These are phyloP conservation scores for Hansenula lynferdii DNA, from an alignment of 1,139 yeast species.

Conservation along the genomic window DNA sequence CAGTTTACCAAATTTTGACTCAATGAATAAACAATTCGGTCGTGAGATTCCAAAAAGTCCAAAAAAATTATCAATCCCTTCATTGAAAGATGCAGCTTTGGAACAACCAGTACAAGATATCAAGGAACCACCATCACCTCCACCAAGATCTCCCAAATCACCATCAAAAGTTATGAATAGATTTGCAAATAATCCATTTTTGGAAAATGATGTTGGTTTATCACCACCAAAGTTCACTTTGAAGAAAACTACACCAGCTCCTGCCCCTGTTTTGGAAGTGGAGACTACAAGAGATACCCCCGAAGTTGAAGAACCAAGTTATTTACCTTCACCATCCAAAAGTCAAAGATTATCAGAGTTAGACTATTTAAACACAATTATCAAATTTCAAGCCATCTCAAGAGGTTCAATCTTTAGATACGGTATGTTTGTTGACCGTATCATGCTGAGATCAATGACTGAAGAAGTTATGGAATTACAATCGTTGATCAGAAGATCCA, in stretches of 20 bases:
- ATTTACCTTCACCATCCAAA: conserved; percentile 32
- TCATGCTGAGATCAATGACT: conserved; percentile 51
- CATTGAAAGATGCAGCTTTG: conserved; percentile 3
- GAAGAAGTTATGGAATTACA: conserved; percentile 41
- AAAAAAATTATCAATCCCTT: not conserved
- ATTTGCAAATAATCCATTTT: conserved; percentile 1
- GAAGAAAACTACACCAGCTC: not conserved
- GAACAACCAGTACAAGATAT: not conserved
- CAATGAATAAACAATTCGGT: conserved; percentile 22
- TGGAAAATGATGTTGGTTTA: not conserved
- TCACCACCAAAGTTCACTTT: not conserved
- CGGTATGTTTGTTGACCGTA: conserved; percentile 53
- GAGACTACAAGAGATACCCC: no score
- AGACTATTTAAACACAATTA: conserved; percentile 30
- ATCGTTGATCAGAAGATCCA: conserved; percentile 27
- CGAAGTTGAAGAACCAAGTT: no score
- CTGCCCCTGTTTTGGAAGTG: no score
- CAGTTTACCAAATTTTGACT: conserved; percentile 59
- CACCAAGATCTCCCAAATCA: conserved; percentile 1
- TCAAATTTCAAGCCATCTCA: conserved; percentile 52
- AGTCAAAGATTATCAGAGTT: conserved; percentile 26
- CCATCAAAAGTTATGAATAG: not conserved
- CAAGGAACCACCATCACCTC: conserved; percentile 9
- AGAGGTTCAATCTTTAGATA: conserved; percentile 66
- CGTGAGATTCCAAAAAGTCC: conserved; percentile 12